Base-by-base conservation (phyloP, 148 eudicot species). In the Chenopodium suecicum region DNA sequence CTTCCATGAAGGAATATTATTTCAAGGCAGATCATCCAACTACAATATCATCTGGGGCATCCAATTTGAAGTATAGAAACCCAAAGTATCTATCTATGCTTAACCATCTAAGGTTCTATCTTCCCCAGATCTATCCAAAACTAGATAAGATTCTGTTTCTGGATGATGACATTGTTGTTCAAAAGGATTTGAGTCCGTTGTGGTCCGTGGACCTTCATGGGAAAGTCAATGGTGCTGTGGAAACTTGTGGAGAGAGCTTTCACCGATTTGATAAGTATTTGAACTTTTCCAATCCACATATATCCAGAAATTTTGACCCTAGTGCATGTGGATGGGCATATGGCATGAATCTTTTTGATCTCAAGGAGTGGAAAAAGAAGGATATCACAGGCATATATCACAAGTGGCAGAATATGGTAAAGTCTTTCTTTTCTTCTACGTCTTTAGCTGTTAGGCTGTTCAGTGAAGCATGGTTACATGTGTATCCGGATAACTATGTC, bases 261-360 rank as follows among this genome's bases (percentile, higher is more conserved):
- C 98, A 94, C 70, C 90, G 98, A 32, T 94, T 92, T 80, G 94
- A 92, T 83, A 91, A 92, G 82, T 94, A 94, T 81, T 89, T 94
- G 31, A 94, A 94, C 83, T 94, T 94, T 79, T 92, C 98, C 0
- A 92, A 92, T 81, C 98, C 94, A 11, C 91, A 86, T 83, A 94
- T 94, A 70, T 85, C 97, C 3, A 84, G 87, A 48, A 92, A 89
- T 75, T 94, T 94, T 70, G 92, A 91, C 82, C 98, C 98, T 27
- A 87, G 87, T 86, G 94, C 98, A 20, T 94, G 98, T 83, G 98
- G 97, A 75, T 94, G 98, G 98, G 98, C 98, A 1, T 94, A 92
- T 81, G 98, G 98, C 70, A 94, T 94, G 98, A 94, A 94, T 81
- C 70, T 94, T 11, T 94, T 94, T 86, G 97, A 94, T 88, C 94